Evolutionary conservation across 352 stramenopile species (phyloP).

Genomic region (Phytophthora rubi): DNA sequence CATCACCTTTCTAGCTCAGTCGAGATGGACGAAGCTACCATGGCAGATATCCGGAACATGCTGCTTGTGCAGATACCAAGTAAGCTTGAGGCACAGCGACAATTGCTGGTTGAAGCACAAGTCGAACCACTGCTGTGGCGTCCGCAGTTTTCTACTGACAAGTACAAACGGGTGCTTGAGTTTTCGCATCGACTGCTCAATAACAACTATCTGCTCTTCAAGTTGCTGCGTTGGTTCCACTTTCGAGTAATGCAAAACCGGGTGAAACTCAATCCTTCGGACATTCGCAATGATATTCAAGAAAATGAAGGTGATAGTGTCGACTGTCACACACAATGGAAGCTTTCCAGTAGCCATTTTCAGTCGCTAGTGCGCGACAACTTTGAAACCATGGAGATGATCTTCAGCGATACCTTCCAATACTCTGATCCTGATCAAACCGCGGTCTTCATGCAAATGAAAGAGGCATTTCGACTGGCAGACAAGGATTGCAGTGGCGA

Average conservation of each 20-base stretch:
- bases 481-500: conserved; percentile 80
- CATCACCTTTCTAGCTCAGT: conserved; percentile 68
- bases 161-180: conserved; percentile 71
- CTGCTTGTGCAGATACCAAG: conserved; percentile 62
- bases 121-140: conserved; percentile 71
- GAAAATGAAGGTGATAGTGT: conserved; percentile 14
- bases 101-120: conserved; percentile 60
- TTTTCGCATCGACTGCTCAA: conserved; percentile 72
- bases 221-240: conserved; percentile 75
- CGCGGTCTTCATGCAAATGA: conserved; percentile 86
- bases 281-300: conserved; percentile 53
- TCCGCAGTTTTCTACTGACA: conserved; percentile 67
- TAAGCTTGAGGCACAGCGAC: conserved; percentile 58
- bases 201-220: conserved; percentile 83
- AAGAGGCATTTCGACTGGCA: conserved; percentile 73
- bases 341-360: conserved; percentile 59
- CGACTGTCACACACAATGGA: conserved; percentile 53
- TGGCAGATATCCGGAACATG: conserved; percentile 53
- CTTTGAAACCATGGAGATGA: conserved; percentile 69
- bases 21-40: conserved; percentile 52
- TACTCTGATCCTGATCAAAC: conserved; percentile 81
- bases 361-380: conserved; percentile 62
- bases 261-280: conserved; percentile 42
- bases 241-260: conserved; percentile 59
- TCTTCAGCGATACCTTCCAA: conserved; percentile 74